Percentiles rank a stretch among this genome's conserved stretches.
These are phyloP conservation scores for Phallus indusiatus DNA, from an alignment of 768 basidiomycete species.

Conservation along the genomic window DNA sequence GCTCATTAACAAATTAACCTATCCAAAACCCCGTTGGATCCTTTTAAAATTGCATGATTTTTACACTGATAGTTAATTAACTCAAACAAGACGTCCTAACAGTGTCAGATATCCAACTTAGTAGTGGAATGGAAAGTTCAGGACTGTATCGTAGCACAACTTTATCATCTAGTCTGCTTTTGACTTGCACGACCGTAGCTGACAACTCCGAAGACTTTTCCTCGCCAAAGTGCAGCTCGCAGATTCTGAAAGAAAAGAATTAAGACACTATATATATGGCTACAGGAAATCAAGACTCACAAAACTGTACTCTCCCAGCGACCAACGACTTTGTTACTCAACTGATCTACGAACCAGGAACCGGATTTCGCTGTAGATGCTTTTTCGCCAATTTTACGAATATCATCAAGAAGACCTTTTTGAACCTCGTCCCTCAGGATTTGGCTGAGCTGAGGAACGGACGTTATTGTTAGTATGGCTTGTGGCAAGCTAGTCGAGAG, in stretches of 20 bases:
- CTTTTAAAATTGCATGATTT: too few species aligned
- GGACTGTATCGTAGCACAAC: neutral
- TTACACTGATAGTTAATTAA: too few species aligned
- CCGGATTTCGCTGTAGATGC: conserved; percentile 41
- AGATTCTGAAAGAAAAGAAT: neutral
- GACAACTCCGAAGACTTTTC: neutral
- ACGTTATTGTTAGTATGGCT: conserved; percentile 63
- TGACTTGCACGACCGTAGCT: neutral
- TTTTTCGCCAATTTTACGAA: conserved; percentile 57
- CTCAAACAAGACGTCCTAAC: neutral
- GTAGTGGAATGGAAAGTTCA: neutral
- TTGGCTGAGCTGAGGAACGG: conserved; percentile 66
- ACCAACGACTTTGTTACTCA: conserved; percentile 54
- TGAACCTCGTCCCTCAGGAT: conserved; percentile 73
- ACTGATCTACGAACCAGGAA: conserved; percentile 72
- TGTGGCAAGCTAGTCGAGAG: conserved; percentile 73
- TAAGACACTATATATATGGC: neutral
- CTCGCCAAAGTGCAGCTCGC: neutral
- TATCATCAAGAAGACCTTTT: conserved; percentile 53
- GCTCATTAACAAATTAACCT: neutral
- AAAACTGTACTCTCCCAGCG: conserved; percentile 73
- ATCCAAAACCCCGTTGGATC: too few species aligned
- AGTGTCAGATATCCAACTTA: conserved; percentile 1
- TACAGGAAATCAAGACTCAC: conserved; percentile 33
- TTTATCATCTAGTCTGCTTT: neutral